Conservation (phyloP, 306 rosid species). For the Pyrus communis region DNA sequence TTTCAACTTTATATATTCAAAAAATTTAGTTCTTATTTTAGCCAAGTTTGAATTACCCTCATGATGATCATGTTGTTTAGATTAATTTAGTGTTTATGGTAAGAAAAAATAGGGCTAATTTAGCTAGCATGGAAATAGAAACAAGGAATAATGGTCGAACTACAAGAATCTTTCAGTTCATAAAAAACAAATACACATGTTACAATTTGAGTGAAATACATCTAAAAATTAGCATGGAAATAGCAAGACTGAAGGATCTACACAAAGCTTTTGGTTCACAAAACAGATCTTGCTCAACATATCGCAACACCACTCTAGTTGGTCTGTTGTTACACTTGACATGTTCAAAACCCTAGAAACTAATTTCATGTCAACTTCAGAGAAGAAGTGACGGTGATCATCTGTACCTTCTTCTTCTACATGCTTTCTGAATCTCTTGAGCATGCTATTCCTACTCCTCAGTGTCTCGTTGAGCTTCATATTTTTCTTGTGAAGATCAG, state of each 20-base stretch:
- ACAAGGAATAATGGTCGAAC: too few species aligned
- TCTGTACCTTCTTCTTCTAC: slow-evolving; percentile 39
- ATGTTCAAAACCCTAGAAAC: slow-evolving; percentile 72
- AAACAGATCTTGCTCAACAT: slow-evolving; percentile 56
- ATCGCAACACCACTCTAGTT: slow-evolving; percentile 75
- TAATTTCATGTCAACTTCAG: slow-evolving; percentile 81
- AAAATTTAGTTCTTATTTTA: too few species aligned
- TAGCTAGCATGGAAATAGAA: too few species aligned
- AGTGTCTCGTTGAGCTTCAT: slow-evolving; percentile 48
- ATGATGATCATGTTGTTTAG: too few species aligned
- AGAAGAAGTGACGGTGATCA: slow-evolving; percentile 49
- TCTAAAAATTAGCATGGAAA: slow-evolving; percentile 37
- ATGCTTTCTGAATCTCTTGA: slow-evolving; percentile 50
- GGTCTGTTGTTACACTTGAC: slow-evolving; percentile 71
- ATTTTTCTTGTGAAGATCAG: slow-evolving; percentile 71
- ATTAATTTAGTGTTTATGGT: too few species aligned
- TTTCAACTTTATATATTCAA: too few species aligned
- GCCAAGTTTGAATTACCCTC: too few species aligned
- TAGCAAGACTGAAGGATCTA: slow-evolving; percentile 70
- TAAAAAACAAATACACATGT: too few species aligned
- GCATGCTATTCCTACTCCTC: slow-evolving; percentile 64
- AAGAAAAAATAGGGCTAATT: too few species aligned
- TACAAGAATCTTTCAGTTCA: too few species aligned
- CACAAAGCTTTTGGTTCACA: slow-evolving; percentile 50
- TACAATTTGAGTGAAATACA: too few species aligned